Conservation (phyloP, 176 grass and related monocot species). For the Dactylis glomerata region DNA sequence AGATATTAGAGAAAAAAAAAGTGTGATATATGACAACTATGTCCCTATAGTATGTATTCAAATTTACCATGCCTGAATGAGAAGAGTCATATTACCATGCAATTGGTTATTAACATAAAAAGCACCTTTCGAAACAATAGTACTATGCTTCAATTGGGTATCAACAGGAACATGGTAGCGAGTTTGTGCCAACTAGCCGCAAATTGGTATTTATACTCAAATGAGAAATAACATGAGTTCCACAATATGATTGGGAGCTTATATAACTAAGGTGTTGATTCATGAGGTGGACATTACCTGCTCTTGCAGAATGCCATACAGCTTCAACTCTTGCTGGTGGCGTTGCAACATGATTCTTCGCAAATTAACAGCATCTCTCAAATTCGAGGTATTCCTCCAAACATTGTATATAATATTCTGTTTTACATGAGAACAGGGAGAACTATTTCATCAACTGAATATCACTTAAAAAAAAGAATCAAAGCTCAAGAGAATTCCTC, state of each 20-base stretch:
- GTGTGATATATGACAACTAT: not conserved
- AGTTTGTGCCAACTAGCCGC: not conserved
- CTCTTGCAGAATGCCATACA: slow-evolving; percentile 60
- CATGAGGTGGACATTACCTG: slow-evolving; percentile 55
- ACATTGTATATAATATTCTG: slow-evolving; percentile 67
- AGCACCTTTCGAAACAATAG: not conserved
- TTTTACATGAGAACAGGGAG: slow-evolving; percentile 30
- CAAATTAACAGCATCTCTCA: slow-evolving; percentile 60
- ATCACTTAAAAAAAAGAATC: slow-evolving; percentile 7
- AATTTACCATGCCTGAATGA: not conserved
- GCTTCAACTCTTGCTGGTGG: slow-evolving; percentile 51
- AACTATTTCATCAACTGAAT: slow-evolving; percentile 27
- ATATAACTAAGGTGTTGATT: not conserved
- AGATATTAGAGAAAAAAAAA: slow-evolving; percentile 11
- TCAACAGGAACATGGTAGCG: not conserved
- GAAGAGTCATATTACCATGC: not conserved
- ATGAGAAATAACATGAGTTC: not conserved
- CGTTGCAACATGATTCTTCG: slow-evolving; percentile 65
- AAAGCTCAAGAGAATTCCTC: slow-evolving; percentile 26
- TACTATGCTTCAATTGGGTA: not conserved
- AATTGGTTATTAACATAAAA: not conserved
- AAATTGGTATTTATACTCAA: not conserved
- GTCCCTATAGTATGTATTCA: not conserved
- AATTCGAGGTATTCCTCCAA: slow-evolving; percentile 50
- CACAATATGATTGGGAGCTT: not conserved